Evolutionary conservation across 2,329 filamentous ascomycete genomes (phyloP).

Genomic region (Nothomitra cinnamomea): DNA sequence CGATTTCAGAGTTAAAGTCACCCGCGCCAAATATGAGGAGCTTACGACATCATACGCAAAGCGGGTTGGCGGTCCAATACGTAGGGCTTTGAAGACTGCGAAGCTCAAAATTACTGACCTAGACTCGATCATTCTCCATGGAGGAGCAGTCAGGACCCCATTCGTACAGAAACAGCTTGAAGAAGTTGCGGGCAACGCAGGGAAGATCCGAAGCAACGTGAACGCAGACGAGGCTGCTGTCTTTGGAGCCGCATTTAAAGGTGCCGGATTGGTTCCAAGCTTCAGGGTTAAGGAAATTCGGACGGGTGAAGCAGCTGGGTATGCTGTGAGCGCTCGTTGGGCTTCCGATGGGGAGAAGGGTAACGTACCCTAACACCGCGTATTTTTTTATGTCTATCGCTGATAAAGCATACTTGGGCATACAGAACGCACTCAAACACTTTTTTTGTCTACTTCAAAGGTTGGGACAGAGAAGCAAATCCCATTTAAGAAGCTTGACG

Average conservation of each 20-base stretch:
- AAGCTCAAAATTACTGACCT: conserved; percentile 58
- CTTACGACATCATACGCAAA: conserved; percentile 51
- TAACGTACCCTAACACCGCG: not conserved
- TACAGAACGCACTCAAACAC: conserved; percentile 59
- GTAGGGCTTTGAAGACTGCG: conserved; percentile 56
- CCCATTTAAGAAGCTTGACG: conserved; percentile 62
- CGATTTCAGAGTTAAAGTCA: conserved; percentile 84
- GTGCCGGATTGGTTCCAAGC: conserved; percentile 76
- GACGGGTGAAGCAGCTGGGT: conserved; percentile 58
- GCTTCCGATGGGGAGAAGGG: conserved; percentile 35
- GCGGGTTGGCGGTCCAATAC: conserved; percentile 51
- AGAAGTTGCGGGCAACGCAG: conserved; percentile 48
- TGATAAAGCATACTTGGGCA: not conserved
- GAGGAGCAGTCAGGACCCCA: conserved; percentile 75
- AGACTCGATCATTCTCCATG: conserved; percentile 83
- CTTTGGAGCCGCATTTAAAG: conserved; percentile 89
- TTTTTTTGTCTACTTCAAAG: conserved; percentile 65
- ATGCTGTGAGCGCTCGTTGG: conserved; percentile 62
- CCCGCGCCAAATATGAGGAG: conserved; percentile 63
- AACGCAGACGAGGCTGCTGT: conserved; percentile 95
- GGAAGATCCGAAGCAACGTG: conserved; percentile 82
- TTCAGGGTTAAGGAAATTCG: conserved; percentile 97
- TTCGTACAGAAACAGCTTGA: conserved; percentile 88
- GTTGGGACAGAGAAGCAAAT: conserved; percentile 70
- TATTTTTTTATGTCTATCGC: not conserved